Conservation (phyloP, 208 protist genomes). For the Acanthamoeba comandoni region DNA sequence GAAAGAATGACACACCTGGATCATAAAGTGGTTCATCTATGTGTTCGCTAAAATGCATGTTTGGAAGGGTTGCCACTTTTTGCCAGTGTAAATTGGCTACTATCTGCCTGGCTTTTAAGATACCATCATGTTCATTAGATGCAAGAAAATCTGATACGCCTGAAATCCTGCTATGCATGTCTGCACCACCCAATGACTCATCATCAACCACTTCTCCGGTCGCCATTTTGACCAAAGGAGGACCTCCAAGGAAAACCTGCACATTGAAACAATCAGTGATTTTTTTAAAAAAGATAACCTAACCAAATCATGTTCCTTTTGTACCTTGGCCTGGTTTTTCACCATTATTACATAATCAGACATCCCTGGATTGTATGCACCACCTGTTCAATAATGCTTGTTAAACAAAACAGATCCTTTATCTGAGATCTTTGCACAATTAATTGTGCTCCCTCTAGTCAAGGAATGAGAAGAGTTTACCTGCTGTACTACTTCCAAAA, state of each 20-base stretch:
- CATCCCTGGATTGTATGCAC: constrained; percentile 96
- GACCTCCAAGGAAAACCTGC: constrained; percentile 96
- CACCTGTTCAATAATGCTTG: constrained; percentile 96
- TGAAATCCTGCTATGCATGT: constrained; percentile 92
- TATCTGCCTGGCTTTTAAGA: constrained; percentile 23
- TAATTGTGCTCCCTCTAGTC: neutral
- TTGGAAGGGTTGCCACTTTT: neutral
- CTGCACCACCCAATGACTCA: constrained; percentile 95
- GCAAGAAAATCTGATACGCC: constrained; percentile 95
- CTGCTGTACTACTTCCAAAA: constrained; percentile 69
- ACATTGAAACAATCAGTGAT: too few species aligned
- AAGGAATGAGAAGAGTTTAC: constrained; percentile 12
- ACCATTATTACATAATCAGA: constrained; percentile 95
- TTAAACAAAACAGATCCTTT: constrained; percentile 87
- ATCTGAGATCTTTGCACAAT: neutral
- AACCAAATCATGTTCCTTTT: too few species aligned
- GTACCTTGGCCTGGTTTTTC: constrained; percentile 78
- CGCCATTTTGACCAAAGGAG: constrained; percentile 89
- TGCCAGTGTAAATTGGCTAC: constrained; percentile 20
- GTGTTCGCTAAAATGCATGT: neutral
- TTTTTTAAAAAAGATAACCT: too few species aligned
- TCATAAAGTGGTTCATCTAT: constrained; percentile 42
- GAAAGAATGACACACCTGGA: too few species aligned
- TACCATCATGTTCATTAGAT: constrained; percentile 81
- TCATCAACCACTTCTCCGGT: constrained; percentile 88